Evolutionary conservation across 140 eudicot genomes (phyloP).

Genomic region (Ambrosia hybrid): DNA sequence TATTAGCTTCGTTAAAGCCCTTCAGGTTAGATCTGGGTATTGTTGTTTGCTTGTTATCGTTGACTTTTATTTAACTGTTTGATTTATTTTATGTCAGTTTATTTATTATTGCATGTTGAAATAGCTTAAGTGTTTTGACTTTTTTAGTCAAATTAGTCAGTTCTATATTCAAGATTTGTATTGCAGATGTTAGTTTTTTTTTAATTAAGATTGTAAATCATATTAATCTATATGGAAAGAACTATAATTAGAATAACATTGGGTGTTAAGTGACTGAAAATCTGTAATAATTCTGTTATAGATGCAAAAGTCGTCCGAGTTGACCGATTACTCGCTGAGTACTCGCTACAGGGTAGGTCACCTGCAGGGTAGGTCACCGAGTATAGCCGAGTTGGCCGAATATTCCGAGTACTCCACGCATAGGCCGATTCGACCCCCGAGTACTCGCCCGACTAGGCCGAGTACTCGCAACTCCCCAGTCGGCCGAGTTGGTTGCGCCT

Average conservation of each 20-base stretch:
- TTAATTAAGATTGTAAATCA: not conserved
- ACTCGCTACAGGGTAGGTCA: no score
- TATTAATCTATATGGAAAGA: slow-evolving; percentile 3
- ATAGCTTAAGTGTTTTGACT: not conserved
- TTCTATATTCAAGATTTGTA: not conserved
- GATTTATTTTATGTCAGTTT: slow-evolving; percentile 18
- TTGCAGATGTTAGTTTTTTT: slow-evolving; percentile 5
- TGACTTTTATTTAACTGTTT: slow-evolving; percentile 35
- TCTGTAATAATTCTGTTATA: not conserved
- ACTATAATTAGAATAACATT: not conserved
- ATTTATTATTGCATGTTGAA: slow-evolving; percentile 9
- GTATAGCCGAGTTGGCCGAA: no score
- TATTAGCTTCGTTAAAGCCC: slow-evolving; percentile 80
- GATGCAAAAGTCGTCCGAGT: no score
- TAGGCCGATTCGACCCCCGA: no score
- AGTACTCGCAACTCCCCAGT: no score
- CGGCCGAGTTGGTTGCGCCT: no score
- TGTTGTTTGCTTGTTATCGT: not conserved
- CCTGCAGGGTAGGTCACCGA: no score
- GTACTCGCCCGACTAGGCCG: no score
- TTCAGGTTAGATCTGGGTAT: slow-evolving; percentile 74
- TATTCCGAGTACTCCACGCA: no score
- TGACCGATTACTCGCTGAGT: no score
- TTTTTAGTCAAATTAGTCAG: slow-evolving; percentile 11
- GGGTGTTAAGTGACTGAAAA: slow-evolving; percentile 3